phyloP scores from a whole-genome alignment of 306 rosid species.

The Biancaea sappan region DNA sequence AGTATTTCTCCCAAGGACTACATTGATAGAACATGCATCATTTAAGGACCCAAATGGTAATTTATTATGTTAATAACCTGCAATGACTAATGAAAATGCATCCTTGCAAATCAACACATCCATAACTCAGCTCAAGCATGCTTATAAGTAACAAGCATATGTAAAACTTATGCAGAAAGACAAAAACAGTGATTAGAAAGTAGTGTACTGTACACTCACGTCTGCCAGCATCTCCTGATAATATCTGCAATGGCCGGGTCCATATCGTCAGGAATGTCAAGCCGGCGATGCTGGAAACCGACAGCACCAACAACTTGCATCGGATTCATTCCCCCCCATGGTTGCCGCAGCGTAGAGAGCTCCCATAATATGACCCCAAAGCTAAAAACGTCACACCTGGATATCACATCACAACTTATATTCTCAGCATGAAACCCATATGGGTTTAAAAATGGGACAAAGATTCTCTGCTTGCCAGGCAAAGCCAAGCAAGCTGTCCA shows the following conservation, averaged over 20 bases:
- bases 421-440: slow-evolving; percentile 21
- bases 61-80: neutral
- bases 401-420: slow-evolving; percentile 24
- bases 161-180: neutral
- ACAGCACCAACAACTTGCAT: slow-evolving; percentile 99
- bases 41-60: too few species aligned
- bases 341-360: slow-evolving; percentile 88
- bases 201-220: slow-evolving; percentile 59
- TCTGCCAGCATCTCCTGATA: slow-evolving; percentile 87
- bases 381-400: slow-evolving; percentile 94
- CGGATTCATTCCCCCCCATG: slow-evolving; percentile 99
- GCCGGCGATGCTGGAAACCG: slow-evolving; percentile 99
- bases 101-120: neutral
- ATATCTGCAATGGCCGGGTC: slow-evolving; percentile 84
- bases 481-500: too few species aligned
- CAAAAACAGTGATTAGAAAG: neutral
- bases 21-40: too few species aligned
- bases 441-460: slow-evolving; percentile 16
- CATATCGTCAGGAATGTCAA: slow-evolving; percentile 83
- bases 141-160: too few species aligned
- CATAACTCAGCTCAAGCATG: neutral
- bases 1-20: neutral
- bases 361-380: slow-evolving; percentile 98
- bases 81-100: slow-evolving; percentile 1
- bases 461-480: too few species aligned